Percentiles rank a stretch among this genome's conserved stretches.
These are phyloP conservation scores for Bruguiera hainesii DNA, from an alignment of 441 rosid species.

Conservation along the genomic window DNA sequence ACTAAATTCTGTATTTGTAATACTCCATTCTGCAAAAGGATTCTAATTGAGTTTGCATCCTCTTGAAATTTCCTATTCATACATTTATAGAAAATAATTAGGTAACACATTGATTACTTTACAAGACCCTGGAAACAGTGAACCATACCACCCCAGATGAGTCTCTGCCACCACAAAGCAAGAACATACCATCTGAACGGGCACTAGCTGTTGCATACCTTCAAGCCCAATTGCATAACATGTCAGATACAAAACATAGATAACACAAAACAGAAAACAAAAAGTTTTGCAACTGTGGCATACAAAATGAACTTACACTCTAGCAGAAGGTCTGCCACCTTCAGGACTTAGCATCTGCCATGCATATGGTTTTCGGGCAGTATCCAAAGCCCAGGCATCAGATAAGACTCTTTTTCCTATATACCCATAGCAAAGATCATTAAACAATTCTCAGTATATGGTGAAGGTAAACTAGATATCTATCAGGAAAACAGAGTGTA, in stretches of 20 bases:
- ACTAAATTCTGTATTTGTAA: neutral
- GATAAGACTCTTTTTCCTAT: slow-evolving; percentile 92
- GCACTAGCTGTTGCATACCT: slow-evolving; percentile 99
- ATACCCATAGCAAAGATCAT: slow-evolving; percentile 6
- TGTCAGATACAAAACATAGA: slow-evolving; percentile 19
- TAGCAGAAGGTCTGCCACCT: slow-evolving; percentile 91
- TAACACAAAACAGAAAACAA: slow-evolving; percentile 18
- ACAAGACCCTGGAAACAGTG: slow-evolving; percentile 12
- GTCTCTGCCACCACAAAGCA: slow-evolving; percentile 99
- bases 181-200: slow-evolving; percentile 98
- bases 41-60: neutral
- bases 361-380: slow-evolving; percentile 96
- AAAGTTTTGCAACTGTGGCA: slow-evolving; percentile 14
- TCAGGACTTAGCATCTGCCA: slow-evolving; percentile 93
- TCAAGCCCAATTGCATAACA: slow-evolving; percentile 20
- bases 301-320: slow-evolving; percentile 64
- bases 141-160: slow-evolving; percentile 70
- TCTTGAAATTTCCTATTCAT: neutral
- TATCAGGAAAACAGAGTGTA: slow-evolving; percentile 3
- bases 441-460: neutral
- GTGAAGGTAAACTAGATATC: slow-evolving; percentile 1
- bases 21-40: neutral
- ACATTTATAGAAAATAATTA: neutral
- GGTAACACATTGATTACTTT: neutral
- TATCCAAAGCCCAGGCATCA: slow-evolving; percentile 96